phyloP scores from a whole-genome alignment of 106 monocot species.

The Platanthera guangdongensis region DNA sequence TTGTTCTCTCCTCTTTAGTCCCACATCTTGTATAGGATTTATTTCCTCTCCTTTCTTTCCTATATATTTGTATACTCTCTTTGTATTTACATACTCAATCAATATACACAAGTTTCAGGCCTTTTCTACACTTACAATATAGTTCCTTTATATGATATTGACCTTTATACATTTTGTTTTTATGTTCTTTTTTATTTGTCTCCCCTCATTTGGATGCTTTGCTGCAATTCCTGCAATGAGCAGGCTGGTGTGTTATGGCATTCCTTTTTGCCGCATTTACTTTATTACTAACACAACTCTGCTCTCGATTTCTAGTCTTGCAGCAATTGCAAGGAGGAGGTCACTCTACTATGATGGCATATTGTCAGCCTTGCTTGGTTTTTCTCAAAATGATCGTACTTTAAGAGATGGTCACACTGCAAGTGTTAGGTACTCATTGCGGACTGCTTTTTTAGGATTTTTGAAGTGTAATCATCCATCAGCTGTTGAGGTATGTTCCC shows the following conservation, averaged over 20 bases:
- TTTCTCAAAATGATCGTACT: constrained; percentile 44
- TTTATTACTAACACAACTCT: background rate
- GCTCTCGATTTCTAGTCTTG: constrained; percentile 47
- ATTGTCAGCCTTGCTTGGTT: constrained; percentile 50
- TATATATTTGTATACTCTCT: too few relatives aligned
- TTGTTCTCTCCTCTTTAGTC: too few relatives aligned
- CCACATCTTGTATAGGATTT: too few relatives aligned
- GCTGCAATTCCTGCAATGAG: background rate
- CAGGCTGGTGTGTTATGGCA: background rate
- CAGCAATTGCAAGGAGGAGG: constrained; percentile 75
- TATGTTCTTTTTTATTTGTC: background rate
- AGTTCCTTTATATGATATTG: background rate
- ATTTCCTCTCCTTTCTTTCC: too few relatives aligned
- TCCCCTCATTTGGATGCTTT: background rate
- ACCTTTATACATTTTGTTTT: background rate
- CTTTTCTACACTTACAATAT: too few relatives aligned
- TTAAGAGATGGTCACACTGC: constrained; percentile 40
- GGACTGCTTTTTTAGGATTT: constrained; percentile 68
- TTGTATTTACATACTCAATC: too few relatives aligned
- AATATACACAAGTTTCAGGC: too few relatives aligned
- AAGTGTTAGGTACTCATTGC: constrained; percentile 73
- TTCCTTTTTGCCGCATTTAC: background rate
- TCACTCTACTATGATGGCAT: constrained; percentile 47
- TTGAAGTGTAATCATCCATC: constrained; percentile 60
- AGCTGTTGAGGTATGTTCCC: constrained; percentile 48